Base-by-base conservation (phyloP, 345 rosid genomes). In the Ailanthus altissimus region DNA sequence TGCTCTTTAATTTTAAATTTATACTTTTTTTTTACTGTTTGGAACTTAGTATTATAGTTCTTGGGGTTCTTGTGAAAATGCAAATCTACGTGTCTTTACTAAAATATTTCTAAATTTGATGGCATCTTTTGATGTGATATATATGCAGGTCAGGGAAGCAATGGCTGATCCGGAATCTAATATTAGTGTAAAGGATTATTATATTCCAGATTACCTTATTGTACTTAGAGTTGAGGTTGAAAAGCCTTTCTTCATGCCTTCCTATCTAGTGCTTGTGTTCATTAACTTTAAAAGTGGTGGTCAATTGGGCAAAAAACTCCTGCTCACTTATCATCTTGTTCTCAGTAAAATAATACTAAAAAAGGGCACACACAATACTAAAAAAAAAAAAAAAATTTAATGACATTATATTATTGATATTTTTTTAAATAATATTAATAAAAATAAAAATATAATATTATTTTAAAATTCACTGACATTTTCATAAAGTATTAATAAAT, bases 281-380 rank as follows among this genome's bases (percentile, higher is more conserved):
- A 88, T 91, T 70, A 91, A 91, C 82, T 80, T 92, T 28, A 91
- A 76, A 81, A 91, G 96, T 42, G 96, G 93, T 0, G 92, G 96
- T 18, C 93, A 91, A 83, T 83, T 89, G n/a, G 93, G 93, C 8
- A 84, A 84, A 9, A 80, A 86, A 56, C 92, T 91, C 79, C 90
- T 91, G 58, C n/a, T 62, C 23, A 85, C 90, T 8, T 91, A 84
- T 45, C 87, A 86, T 38, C 59, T 85, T 26, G 75, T 91, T 78
- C 96, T 91, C 60, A 88, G 84, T 46, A 21, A 80, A 68, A 86
- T n/a, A n/a, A n/a, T n/a, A n/a, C n/a, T n/a, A n/a, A n/a, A n/a
- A n/a, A n/a, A n/a, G n/a, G n/a, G n/a, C n/a, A n/a, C n/a, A n/a
- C n/a, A n/a, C n/a, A n/a, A n/a, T n/a, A n/a, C n/a, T n/a, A n/a